Evolutionary conservation across 345 rosid genomes (phyloP).

Genomic region (Luvunga scandens): DNA sequence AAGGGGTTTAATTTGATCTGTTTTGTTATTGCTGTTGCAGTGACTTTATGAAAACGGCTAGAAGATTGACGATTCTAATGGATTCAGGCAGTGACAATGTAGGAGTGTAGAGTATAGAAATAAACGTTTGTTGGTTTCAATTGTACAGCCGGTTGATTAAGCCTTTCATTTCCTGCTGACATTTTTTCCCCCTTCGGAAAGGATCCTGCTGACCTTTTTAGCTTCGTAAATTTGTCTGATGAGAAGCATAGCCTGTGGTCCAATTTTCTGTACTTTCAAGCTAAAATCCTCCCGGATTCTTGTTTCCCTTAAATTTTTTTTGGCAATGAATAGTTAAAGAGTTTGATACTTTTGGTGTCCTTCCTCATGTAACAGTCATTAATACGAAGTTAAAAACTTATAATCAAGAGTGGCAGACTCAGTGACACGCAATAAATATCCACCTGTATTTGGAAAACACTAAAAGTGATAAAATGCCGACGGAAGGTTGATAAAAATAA

Average conservation of each 20-base stretch:
- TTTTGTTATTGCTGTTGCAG: slow-evolving; percentile 30
- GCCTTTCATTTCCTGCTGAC: slow-evolving; percentile 25
- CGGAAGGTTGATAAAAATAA: too few relatives aligned
- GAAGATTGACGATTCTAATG: slow-evolving; percentile 50
- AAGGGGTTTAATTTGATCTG: background rate
- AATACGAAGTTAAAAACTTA: background rate
- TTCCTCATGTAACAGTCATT: background rate
- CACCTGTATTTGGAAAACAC: too few relatives aligned
- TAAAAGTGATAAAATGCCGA: too few relatives aligned
- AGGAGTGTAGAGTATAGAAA: slow-evolving; percentile 32
- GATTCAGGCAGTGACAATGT: slow-evolving; percentile 50
- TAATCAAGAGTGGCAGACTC: too few relatives aligned
- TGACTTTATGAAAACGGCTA: slow-evolving; percentile 45
- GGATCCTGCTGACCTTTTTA: slow-evolving; percentile 25
- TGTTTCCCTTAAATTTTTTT: slow-evolving; percentile 1
- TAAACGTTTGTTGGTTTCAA: slow-evolving; percentile 19
- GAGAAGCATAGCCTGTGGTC: slow-evolving; percentile 12
- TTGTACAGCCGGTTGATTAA: slow-evolving; percentile 43
- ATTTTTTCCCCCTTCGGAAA: background rate
- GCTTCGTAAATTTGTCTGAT: slow-evolving; percentile 16
- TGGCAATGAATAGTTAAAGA: slow-evolving; percentile 3
- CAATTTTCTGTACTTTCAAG: slow-evolving; percentile 12
- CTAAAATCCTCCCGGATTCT: slow-evolving; percentile 17
- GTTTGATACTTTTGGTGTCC: background rate
- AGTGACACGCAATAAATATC: too few relatives aligned